Evolutionary conservation across 2,329 filamentous ascomycete species (phyloP).

Genomic region (Fusarium circinatum): DNA sequence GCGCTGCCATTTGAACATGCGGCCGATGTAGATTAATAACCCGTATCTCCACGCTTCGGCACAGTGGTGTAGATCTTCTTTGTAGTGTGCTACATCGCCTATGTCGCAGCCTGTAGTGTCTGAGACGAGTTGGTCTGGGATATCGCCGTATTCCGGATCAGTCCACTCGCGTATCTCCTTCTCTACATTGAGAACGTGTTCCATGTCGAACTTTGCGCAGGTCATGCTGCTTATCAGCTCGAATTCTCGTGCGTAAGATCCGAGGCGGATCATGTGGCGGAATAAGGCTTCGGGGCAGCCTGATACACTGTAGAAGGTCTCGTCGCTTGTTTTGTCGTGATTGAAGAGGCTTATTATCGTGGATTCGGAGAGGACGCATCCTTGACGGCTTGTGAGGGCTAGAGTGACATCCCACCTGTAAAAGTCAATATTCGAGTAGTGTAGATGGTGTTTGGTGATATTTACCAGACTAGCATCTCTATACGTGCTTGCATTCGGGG

Average conservation of each 20-base stretch:
- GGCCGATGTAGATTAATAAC: neutral
- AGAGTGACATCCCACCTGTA: neutral
- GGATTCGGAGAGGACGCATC: neutral
- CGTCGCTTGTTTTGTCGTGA: neutral
- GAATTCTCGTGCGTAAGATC: neutral
- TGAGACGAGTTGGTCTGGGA: neutral
- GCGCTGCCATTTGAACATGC: neutral
- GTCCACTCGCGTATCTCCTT: neutral
- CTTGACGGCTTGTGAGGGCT: neutral
- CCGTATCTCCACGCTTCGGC: neutral
- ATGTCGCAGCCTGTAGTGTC: neutral
- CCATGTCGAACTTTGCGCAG: neutral
- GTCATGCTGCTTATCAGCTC: neutral
- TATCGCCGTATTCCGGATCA: neutral
- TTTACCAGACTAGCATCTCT: neutral
- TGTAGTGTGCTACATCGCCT: neutral
- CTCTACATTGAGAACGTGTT: neutral
- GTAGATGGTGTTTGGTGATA: fast-evolving
- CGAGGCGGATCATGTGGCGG: neutral
- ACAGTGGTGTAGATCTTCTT: neutral
- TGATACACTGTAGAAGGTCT: neutral
- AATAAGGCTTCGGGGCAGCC: neutral
- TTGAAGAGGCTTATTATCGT: neutral
- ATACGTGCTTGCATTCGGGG: neutral
- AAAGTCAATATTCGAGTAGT: fast-evolving